Evolutionary conservation across 163 green algal genomes (phyloP), one percentile per base, ranked within the genome.

Genomic region (Scenedesmus sp.): DNA sequence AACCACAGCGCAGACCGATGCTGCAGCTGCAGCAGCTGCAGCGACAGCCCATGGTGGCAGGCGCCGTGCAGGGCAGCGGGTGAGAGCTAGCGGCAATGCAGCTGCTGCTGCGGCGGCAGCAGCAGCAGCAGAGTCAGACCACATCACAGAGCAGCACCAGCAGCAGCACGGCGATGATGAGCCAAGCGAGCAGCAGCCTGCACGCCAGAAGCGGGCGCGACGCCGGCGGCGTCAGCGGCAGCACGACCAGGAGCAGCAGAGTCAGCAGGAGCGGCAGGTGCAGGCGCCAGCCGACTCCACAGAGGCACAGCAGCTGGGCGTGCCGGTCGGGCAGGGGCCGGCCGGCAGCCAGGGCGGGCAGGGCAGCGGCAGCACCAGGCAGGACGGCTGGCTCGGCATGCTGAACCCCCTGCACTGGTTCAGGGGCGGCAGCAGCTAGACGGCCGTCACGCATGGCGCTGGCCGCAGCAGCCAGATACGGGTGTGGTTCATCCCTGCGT

Each of bases 201-300:
- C 84, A 83, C 24, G 37, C 40, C 33, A 15, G 68, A 30, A 51
- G 43, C n/a, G 24, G 40, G 44, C 7, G 56, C 26, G 79, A 0
- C 30, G 37, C 13, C 40, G n/a, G 26, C 18, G n/a, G 85, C 85
- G 59, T 44, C 42, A 37, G 30, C 65, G 53, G 84, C 84, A 61
- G 72, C 42, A 49, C 3, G 37, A 72, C 42, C 84, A 44, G 44
- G 40, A 85, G 42, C 42, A 65, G 79, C 79, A 37, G 42, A 33
- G 40, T 24, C 70, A 85, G 43, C 44, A 76, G 51, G 85, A 80
- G 83, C 83, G 61, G 53, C 83, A 81, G 83, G 59, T 43, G 65
- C 85, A 83, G 84, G 65, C 82, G 70, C 85, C 76, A 13, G 43
- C 85, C 13, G 85, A 90, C 37, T 90, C 85, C 10, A 90, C 85